Evolutionary conservation across 768 basidiomycete genomes (phyloP), one percentile per base, ranked within the genome.

Genomic region (Psilocybe cubensis): DNA sequence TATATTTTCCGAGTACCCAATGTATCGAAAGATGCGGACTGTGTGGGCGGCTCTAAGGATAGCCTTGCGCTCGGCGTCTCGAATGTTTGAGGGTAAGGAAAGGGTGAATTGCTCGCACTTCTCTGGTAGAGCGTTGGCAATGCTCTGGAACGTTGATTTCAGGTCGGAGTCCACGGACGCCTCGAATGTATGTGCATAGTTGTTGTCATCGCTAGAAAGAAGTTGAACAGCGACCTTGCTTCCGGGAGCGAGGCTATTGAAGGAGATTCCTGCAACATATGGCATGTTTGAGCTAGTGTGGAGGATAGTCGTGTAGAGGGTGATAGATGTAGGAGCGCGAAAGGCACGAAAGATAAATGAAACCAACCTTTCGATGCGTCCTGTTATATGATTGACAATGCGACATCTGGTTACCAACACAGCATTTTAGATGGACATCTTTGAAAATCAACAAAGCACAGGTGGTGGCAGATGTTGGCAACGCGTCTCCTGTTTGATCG

Each of bases 241-340:
- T 20, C 43, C 46, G n/a, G 46, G 23, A 25, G 28, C 21, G 31
- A 57, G 52, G 25, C 47, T 50, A 7, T 31, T 25, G 11, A 61
- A 31, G 28, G 56, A 61, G 11, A 61, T 49, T 40, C 60, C 60
- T 21, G 56, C 60, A 24, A 54, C 60, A 33, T 53, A 57, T 24
- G 45, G 50, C 56, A 61, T 61, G n/a, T 27, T 58, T 46, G 35
- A 5, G 35, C 12, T 14, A 38, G 35, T 38, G 12, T 5, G 35
- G 4, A 38, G 14, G 35, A 38, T 38, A 17, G 12, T 38, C n/a
- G 35, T 11, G 12, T 4, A 38, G n/a, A n/a, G n/a, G n/a, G n/a
- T n/a, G n/a, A n/a, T n/a, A n/a, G n/a, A n/a, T n/a, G n/a, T n/a
- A n/a, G n/a, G n/a, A n/a, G n/a, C n/a, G n/a, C n/a, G n/a, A n/a